phyloP scores from a whole-genome alignment of 176 grass and related monocot species.

The Phoenix roebelenii region DNA sequence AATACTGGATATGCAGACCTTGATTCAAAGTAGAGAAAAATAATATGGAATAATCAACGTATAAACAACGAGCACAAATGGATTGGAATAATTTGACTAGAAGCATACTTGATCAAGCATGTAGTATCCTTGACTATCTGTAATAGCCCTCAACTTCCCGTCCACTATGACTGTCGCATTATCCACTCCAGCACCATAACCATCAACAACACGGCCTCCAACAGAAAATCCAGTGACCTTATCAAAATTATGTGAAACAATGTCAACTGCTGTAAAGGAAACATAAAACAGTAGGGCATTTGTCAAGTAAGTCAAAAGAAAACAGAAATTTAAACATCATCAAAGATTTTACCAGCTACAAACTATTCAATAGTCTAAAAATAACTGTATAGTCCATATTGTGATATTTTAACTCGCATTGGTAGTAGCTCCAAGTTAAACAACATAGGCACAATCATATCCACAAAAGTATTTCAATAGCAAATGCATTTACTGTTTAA shows the following conservation, averaged over 20 bases:
- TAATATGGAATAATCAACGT: constrained; percentile 8
- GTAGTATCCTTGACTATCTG: constrained; percentile 72
- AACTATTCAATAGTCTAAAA: too few relatives aligned
- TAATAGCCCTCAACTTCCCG: constrained; percentile 61
- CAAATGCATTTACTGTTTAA: too few relatives aligned
- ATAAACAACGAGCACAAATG: constrained; percentile 5
- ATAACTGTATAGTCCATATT: too few relatives aligned
- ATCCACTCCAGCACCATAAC: constrained; percentile 55
- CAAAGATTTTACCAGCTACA: too few relatives aligned
- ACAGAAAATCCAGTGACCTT: constrained; percentile 99
- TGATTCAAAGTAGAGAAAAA: constrained; percentile 1
- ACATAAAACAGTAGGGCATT: background rate
- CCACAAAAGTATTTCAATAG: too few relatives aligned
- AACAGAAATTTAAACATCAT: too few relatives aligned
- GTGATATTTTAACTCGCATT: too few relatives aligned
- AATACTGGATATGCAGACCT: too few relatives aligned
- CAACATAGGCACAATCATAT: too few relatives aligned
- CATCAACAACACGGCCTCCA: constrained; percentile 73
- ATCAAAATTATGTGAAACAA: background rate
- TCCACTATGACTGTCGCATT: constrained; percentile 76
- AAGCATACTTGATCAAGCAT: constrained; percentile 94
- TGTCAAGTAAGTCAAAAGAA: background rate
- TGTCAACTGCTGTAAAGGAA: background rate
- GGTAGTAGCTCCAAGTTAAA: too few relatives aligned
- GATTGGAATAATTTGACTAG: background rate